These are phyloP conservation scores for Cyclotella cryptica DNA, from an alignment of 108 stramenopile genomes.

Conservation along the genomic window DNA sequence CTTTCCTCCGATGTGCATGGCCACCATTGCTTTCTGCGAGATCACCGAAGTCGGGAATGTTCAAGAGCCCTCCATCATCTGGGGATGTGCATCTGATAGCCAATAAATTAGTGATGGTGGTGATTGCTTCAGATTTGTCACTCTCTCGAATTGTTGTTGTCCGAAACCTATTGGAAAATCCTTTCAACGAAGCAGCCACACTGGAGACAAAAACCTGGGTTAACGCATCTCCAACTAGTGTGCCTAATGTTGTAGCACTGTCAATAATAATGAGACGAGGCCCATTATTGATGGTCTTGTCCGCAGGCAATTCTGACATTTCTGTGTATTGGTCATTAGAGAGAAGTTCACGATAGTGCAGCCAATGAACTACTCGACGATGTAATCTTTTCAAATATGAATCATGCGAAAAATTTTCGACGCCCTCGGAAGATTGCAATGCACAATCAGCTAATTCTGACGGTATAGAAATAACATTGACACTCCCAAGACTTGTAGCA, in stretches of 20 bases:
- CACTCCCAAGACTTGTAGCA: constrained; percentile 7
- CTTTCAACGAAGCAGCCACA: constrained; percentile 46
- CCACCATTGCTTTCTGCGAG: background rate
- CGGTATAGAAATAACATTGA: constrained; percentile 40
- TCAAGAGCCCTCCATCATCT: constrained; percentile 50
- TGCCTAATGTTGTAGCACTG: constrained; percentile 64
- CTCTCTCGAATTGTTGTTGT: background rate
- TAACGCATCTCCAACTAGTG: constrained; percentile 56
- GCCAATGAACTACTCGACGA: constrained; percentile 43
- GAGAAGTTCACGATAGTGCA: constrained; percentile 24
- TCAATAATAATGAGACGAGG: constrained; percentile 67
- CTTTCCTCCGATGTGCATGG: constrained; percentile 5
- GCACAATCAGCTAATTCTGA: constrained; percentile 42
- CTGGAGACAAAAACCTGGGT: constrained; percentile 58
- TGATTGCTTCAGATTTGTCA: background rate
- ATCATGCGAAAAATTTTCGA: constrained; percentile 35
- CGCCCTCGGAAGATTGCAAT: constrained; percentile 2
- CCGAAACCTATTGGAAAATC: background rate
- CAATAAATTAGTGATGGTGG: constrained; percentile 30
- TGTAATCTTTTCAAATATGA: constrained; percentile 39
- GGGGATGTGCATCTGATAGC: constrained; percentile 38
- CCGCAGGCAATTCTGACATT: background rate
- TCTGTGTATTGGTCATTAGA: background rate
- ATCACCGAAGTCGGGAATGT: constrained; percentile 15
- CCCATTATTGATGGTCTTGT: constrained; percentile 9